A percentile compares a stretch with the other conserved stretches of the same genome.
These are phyloP conservation scores for Carnegiea gigantea DNA, from an alignment of 179 eudicot genomes.

Conservation along the genomic window DNA sequence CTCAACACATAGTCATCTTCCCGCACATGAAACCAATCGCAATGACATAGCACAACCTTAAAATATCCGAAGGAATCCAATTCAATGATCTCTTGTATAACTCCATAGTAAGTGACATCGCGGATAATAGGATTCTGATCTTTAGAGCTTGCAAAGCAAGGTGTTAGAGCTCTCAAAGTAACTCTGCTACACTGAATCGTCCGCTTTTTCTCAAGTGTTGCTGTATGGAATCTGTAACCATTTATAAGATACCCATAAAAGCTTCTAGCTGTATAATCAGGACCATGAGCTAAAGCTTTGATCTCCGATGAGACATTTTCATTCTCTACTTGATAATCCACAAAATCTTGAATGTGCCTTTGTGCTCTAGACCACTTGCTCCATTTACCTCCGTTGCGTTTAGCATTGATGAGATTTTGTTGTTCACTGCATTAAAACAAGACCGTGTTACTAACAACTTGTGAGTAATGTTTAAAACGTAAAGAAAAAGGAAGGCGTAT, in stretches of 20 bases:
- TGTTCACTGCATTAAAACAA: not conserved
- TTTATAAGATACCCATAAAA: conserved; percentile 9
- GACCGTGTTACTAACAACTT: too few species aligned
- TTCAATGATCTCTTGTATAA: conserved; percentile 11
- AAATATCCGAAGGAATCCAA: conserved; percentile 16
- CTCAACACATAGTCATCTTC: conserved; percentile 10
- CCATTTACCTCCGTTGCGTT: not conserved
- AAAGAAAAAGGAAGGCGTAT: too few species aligned
- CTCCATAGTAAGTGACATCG: conserved; percentile 15
- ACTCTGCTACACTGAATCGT: conserved; percentile 15
- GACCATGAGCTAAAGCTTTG: conserved; percentile 11
- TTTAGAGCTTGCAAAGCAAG: conserved; percentile 17
- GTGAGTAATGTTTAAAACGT: too few species aligned
- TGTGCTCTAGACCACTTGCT: conserved; percentile 19
- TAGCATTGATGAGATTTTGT: not conserved
- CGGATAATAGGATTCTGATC: conserved; percentile 9
- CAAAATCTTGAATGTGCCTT: conserved; percentile 4
- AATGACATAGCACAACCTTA: conserved; percentile 12
- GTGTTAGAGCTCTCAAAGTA: not conserved
- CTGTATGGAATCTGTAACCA: conserved; percentile 9
- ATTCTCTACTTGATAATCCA: not conserved
- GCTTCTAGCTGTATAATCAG: not conserved
- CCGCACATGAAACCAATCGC: conserved; percentile 13
- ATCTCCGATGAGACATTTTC: not conserved
- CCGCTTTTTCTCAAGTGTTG: not conserved